Percentiles rank a stretch among this genome's conserved stretches.
Conservation (phyloP, 2,329 filamentous ascomycete species). For the Pseudocercospora fijiensis region DNA sequence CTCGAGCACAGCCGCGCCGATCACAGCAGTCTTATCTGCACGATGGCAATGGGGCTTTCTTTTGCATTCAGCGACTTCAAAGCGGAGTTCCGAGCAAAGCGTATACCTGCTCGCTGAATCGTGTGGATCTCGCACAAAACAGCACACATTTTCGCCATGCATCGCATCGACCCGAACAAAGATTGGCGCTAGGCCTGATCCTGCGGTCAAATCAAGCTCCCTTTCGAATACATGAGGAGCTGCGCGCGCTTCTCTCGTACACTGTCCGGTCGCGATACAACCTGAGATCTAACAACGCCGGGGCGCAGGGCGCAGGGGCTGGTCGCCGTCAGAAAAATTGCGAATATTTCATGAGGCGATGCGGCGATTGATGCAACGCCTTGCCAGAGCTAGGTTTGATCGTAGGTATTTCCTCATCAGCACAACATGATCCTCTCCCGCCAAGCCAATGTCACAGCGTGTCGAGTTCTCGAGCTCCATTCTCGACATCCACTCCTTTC, state of each 20-base stretch:
- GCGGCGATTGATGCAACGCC: not conserved
- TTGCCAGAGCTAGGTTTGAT: not conserved
- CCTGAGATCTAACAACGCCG: not conserved
- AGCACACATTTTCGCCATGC: not conserved
- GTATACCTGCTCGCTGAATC: not conserved
- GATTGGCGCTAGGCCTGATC: not conserved
- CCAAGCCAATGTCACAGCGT: not conserved
- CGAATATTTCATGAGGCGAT: not conserved
- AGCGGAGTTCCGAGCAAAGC: not conserved
- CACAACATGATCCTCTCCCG: not conserved
- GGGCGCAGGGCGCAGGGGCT: not conserved
- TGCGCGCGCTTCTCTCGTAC: not conserved
- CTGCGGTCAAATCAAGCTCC: not conserved
- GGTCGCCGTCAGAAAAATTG: not conserved
- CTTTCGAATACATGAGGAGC: not conserved
- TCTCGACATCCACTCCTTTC: not conserved
- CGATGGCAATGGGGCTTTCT: not conserved
- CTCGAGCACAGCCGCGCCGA: not conserved
- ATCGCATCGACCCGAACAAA: not conserved
- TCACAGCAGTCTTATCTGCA: not conserved
- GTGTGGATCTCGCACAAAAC: not conserved
- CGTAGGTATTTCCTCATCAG: not conserved
- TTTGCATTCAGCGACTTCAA: not conserved
- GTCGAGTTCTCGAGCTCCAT: not conserved
- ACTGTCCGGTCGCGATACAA: not conserved